Conservation (phyloP, 2,329 filamentous ascomycete genomes). For the Neophaeococcomyces aloes region DNA sequence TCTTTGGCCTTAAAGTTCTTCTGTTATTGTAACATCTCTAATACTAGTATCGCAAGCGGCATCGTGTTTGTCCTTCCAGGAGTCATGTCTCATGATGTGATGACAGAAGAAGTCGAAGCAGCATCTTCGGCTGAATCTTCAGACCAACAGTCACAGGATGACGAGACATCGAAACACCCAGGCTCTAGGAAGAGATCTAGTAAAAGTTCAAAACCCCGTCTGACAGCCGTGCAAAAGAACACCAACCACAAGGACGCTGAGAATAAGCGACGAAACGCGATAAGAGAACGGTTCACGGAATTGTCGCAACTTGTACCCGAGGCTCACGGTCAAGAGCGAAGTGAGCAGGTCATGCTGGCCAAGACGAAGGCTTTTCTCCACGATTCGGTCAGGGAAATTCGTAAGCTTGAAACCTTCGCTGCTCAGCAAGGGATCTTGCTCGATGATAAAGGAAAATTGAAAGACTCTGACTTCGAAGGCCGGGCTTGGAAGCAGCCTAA, state of each 20-base stretch:
- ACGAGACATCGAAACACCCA: constrained; percentile 2
- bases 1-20: no score
- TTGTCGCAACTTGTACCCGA: constrained; percentile 72
- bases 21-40: no score
- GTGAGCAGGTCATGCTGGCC: constrained; percentile 72
- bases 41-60: not conserved
- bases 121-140: constrained; percentile 12
- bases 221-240: constrained; percentile 62
- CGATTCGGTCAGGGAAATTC: constrained; percentile 49
- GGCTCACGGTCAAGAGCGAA: constrained; percentile 70
- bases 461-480: constrained; percentile 18
- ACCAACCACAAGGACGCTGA: constrained; percentile 61
- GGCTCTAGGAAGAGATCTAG: constrained; percentile 14
- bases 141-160: constrained; percentile 6
- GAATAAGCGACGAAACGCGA: constrained; percentile 58
- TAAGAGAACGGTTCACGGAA: constrained; percentile 72
- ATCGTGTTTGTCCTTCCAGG: not conserved
- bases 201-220: constrained; percentile 47
- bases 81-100: constrained; percentile 17
- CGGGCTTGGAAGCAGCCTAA: constrained; percentile 14
- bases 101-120: constrained; percentile 10
- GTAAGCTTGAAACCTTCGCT: constrained; percentile 42
- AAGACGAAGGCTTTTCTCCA: constrained; percentile 57
- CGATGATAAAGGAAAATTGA: constrained; percentile 9
- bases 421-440: constrained; percentile 14